Percentiles rank a stretch among this genome's conserved stretches.
Evolutionary conservation across 148 eudicot species (phyloP).

Genomic region (Camellia granthamiana): DNA sequence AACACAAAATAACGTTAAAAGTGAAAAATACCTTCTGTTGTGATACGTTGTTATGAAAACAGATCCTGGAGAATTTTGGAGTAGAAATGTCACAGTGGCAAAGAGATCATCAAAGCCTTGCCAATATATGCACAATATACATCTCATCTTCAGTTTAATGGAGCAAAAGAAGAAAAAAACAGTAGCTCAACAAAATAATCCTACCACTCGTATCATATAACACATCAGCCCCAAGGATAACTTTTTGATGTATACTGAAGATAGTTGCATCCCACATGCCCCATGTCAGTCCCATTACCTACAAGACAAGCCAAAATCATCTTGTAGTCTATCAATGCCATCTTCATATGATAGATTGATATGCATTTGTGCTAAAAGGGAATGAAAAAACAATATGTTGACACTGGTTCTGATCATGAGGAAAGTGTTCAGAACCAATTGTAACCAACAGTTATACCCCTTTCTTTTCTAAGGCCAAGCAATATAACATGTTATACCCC

Average conservation of each 20-base stretch:
- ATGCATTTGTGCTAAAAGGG: conserved; percentile 14
- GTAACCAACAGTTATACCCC: neutral
- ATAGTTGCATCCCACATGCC: conserved; percentile 77
- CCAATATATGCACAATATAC: conserved; percentile 14
- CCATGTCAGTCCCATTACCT: conserved; percentile 89
- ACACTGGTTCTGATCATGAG: neutral
- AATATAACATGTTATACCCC: neutral
- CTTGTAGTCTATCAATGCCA: neutral
- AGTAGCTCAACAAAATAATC: neutral
- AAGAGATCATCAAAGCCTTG: conserved; percentile 91
- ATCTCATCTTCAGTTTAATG: conserved; percentile 13
- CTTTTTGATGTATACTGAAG: conserved; percentile 55
- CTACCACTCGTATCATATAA: conserved; percentile 77
- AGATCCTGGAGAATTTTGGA: conserved; percentile 65
- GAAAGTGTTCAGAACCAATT: conserved; percentile 4
- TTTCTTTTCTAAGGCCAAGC: neutral
- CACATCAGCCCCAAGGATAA: conserved; percentile 96
- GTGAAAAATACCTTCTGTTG: conserved; percentile 64
- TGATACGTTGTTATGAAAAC: conserved; percentile 90
- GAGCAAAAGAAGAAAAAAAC: neutral
- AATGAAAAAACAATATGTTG: neutral
- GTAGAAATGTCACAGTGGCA: conserved; percentile 84
- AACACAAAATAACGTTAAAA: neutral
- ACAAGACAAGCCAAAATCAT: conserved; percentile 17
- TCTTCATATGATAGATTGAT: neutral